A percentile compares a stretch with the other conserved stretches of the same genome.
Conservation (phyloP, 306 rosid species). For the Gillenia trifoliata region DNA sequence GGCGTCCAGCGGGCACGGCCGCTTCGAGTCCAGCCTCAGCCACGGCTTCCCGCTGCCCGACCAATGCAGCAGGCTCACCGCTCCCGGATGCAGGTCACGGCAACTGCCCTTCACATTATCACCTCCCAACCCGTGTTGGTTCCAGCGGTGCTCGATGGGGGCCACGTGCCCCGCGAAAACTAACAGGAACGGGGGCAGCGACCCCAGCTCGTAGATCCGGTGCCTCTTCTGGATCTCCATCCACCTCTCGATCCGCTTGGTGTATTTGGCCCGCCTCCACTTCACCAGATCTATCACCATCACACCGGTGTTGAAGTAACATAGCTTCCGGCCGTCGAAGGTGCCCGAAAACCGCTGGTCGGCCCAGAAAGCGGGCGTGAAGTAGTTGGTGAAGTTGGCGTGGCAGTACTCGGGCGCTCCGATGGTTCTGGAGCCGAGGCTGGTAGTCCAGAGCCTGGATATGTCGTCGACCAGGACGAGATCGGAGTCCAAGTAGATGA, state of each 20-base stretch:
- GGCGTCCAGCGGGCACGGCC: slow-evolving; percentile 59
- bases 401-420: slow-evolving; percentile 84
- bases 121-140: slow-evolving; percentile 80
- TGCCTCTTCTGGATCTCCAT: slow-evolving; percentile 69
- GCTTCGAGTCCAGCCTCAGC: slow-evolving; percentile 52
- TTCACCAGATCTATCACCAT: slow-evolving; percentile 74
- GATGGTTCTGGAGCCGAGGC: slow-evolving; percentile 40
- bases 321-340: slow-evolving; percentile 41
- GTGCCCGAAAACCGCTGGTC: slow-evolving; percentile 24
- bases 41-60: slow-evolving; percentile 83
- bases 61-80: slow-evolving; percentile 78
- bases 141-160: slow-evolving; percentile 76
- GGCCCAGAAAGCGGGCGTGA: slow-evolving; percentile 62
- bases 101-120: slow-evolving; percentile 69
- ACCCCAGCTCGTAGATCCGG: slow-evolving; percentile 74
- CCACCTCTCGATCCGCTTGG: slow-evolving; percentile 58
- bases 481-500: slow-evolving; percentile 70
- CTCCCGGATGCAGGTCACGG: slow-evolving; percentile 65
- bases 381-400: slow-evolving; percentile 64
- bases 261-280: slow-evolving; percentile 53
- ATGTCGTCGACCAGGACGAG: slow-evolving; percentile 63
- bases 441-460: slow-evolving; percentile 51
- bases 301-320: slow-evolving; percentile 80
- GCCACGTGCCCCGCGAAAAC: slow-evolving; percentile 79
- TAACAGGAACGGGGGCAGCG: slow-evolving; percentile 65